phyloP scores from a whole-genome alignment of 345 rosid species.

The Zanthoxylum bungeanum region DNA sequence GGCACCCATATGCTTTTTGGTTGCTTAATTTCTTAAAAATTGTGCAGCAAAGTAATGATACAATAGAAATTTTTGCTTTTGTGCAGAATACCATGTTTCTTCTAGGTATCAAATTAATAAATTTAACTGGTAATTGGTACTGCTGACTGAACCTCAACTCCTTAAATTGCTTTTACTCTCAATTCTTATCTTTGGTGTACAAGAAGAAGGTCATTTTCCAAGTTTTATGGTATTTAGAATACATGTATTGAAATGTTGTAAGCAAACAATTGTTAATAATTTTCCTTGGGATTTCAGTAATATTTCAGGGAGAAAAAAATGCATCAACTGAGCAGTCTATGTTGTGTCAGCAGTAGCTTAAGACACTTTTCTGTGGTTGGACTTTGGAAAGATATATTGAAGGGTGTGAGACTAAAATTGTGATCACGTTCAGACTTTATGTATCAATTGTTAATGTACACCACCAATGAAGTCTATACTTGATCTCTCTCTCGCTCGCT shows the following conservation, averaged over 20 bases:
- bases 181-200: neutral
- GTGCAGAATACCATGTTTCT: neutral
- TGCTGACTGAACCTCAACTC: neutral
- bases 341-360: neutral
- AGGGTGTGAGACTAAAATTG: neutral
- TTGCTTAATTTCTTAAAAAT: neutral
- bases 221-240: neutral
- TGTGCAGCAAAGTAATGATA: neutral
- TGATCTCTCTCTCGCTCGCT: neutral
- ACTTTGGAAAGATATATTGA: neutral
- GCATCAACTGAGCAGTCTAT: neutral
- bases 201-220: neutral
- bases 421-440: neutral
- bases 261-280: neutral
- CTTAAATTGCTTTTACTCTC: slow-evolving; percentile 3
- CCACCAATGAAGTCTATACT: neutral
- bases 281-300: neutral
- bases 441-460: neutral
- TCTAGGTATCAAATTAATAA: neutral
- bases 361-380: neutral
- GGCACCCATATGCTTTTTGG: neutral
- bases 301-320: neutral
- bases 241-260: neutral
- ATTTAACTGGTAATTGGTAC: neutral
- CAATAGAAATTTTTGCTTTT: neutral